Conservation (phyloP, 2,329 filamentous ascomycete genomes). For the Akanthomyces lecanii region DNA sequence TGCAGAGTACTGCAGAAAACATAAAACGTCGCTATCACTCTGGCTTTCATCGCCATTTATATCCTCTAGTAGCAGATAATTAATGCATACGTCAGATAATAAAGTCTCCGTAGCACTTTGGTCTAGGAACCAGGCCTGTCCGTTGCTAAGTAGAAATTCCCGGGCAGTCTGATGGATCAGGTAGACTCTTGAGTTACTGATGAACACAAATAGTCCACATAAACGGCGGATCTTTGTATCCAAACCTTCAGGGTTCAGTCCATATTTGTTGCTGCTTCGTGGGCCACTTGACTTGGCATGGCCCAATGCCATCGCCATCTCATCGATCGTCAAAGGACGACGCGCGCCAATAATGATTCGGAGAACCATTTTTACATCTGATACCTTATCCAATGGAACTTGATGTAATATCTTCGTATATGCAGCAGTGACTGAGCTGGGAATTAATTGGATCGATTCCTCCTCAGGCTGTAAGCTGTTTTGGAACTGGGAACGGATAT, state of each 20-base stretch:
- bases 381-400: not conserved
- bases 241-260: not conserved
- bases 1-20: not conserved
- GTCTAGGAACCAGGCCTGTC: not conserved
- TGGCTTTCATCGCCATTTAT: not conserved
- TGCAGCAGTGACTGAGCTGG: not conserved
- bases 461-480: slow-evolving; percentile 15
- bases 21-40: not conserved
- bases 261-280: not conserved
- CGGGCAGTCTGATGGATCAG: slow-evolving; percentile 19
- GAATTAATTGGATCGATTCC: not conserved
- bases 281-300: not conserved
- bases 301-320: not conserved
- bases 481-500: slow-evolving; percentile 7
- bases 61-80: not conserved
- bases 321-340: not conserved
- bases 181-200: slow-evolving; percentile 18
- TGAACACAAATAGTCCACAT: slow-evolving; percentile 17
- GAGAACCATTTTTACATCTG: not conserved
- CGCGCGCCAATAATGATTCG: slow-evolving; percentile 1
- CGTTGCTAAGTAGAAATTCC: slow-evolving; percentile 14
- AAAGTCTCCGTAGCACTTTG: not conserved
- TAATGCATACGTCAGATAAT: not conserved
- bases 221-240: slow-evolving; percentile 6
- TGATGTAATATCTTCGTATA: not conserved